Base-by-base conservation (phyloP, 441 rosid species). In the Breynia disticha region DNA sequence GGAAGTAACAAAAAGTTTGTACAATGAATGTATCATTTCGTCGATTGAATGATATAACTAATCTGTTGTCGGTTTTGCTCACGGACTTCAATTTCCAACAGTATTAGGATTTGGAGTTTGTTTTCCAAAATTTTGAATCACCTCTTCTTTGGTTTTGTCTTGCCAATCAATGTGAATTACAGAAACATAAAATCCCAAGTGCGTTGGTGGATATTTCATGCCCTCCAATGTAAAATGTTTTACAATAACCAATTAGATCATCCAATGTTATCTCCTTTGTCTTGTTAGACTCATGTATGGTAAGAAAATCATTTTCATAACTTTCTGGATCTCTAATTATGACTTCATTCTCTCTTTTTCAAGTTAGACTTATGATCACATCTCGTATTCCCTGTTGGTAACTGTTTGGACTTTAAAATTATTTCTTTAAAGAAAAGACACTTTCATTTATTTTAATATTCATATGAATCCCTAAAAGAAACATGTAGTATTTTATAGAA, bases 171-270 rank as follows among this genome's bases (percentile, higher is more conserved):
- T 47, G 55, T 76, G 63, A 16, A 68, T 59, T 39, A 77, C 72
- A 78, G 65, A 52, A 81, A 74, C 20, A 74, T 41, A 52, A 68
- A 11, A 0, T 70, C 65, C 83, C 87, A 74, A 81, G 79, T 45
- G 63, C 32, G 44, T 67, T 55, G 42, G 61, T 7, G 2, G 68
- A 55, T 7, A 80, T 78, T 63, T 76, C 80, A 19, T 76, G 78
- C 20, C 86, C 81, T 0, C 53, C 71, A 32, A 72, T 0, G 39
- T 73, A 73, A 32, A 80, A 75, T 18, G 72, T 61, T 63, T 73
- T 77, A 51, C 86, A 80, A 60, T 80, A 81, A 21, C 72, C 79
- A 12, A 80, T 55, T 44, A 72, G 0, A 20, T 71, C 71, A 15
- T 77, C 58, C 3, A 69, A 14, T 5, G 75, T 32, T 58, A 72